phyloP scores from a whole-genome alignment of 306 rosid species.

The Vachellia pachyceras region DNA sequence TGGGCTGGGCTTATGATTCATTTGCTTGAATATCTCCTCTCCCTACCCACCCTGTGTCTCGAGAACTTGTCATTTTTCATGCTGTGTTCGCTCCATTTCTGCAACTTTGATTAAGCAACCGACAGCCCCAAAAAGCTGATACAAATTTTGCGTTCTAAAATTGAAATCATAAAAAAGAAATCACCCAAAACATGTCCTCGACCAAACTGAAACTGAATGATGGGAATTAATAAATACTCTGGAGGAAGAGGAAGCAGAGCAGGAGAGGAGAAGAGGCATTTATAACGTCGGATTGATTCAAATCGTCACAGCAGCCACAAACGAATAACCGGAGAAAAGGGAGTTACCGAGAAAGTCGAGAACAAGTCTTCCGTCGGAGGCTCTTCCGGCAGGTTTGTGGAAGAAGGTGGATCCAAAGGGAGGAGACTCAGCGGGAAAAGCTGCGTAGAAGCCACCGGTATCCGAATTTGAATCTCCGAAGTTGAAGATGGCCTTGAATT shows the following conservation, averaged over 20 bases:
- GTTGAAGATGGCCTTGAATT: conserved; percentile 74
- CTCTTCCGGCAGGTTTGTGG: conserved; percentile 71
- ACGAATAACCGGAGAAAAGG: background rate
- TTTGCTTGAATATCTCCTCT: background rate
- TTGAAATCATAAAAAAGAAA: background rate
- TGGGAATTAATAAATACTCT: background rate
- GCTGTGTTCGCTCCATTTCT: background rate
- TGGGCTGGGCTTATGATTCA: background rate
- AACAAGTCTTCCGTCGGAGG: conserved; percentile 83
- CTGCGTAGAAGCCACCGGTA: conserved; percentile 65
- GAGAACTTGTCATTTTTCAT: background rate
- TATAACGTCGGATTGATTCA: background rate
- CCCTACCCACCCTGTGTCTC: background rate
- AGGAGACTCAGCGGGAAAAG: conserved; percentile 67
- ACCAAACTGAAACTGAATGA: background rate
- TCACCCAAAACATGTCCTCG: background rate
- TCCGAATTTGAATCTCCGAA: conserved; percentile 77
- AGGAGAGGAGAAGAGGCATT: background rate
- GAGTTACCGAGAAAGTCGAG: conserved; percentile 78
- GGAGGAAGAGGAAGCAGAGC: background rate
- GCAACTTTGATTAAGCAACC: background rate
- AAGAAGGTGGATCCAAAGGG: conserved; percentile 78
- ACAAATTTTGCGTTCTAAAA: background rate
- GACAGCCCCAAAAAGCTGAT: background rate
- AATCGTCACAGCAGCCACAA: background rate